Percentiles rank a stretch among this genome's conserved stretches.
Conservation (phyloP, 1,284 basidiomycete species). For the Irpex rosettiformis region DNA sequence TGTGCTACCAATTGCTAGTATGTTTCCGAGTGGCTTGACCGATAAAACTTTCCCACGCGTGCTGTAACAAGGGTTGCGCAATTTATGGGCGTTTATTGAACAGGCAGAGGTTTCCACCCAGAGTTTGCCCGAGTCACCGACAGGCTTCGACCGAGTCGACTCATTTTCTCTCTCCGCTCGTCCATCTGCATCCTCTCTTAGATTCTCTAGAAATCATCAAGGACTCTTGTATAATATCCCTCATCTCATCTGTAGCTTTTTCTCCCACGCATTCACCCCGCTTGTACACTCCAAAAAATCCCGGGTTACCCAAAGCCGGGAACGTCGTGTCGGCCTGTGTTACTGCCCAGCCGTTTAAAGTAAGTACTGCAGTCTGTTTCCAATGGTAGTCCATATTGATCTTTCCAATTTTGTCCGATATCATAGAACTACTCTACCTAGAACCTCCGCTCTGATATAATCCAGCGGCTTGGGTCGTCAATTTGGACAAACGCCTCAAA, state of each 20-base stretch:
- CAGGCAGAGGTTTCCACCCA: neutral
- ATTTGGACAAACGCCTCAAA: neutral
- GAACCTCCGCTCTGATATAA: neutral
- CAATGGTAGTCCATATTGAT: neutral
- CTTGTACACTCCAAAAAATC: neutral
- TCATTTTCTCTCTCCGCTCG: neutral
- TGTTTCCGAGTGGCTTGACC: neutral
- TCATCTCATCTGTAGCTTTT: neutral
- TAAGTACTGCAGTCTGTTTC: neutral
- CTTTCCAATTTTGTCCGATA: neutral
- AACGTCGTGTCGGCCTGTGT: conserved; percentile 1
- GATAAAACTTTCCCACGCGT: neutral
- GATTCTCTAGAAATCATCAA: neutral
- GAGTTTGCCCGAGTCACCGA: neutral
- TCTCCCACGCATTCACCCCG: neutral
- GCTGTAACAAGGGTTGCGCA: neutral
- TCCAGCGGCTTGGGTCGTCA: neutral
- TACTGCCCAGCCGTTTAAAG: neutral
- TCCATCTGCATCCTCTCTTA: neutral
- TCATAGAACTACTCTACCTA: neutral
- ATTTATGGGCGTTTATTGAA: neutral
- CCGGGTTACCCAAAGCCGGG: neutral
- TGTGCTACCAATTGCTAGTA: no score
- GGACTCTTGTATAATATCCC: conserved; percentile 2
- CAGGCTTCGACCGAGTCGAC: neutral